phyloP scores from a whole-genome alignment of 2,329 filamentous ascomycete species.

The Dactylonectria estremocensis region DNA sequence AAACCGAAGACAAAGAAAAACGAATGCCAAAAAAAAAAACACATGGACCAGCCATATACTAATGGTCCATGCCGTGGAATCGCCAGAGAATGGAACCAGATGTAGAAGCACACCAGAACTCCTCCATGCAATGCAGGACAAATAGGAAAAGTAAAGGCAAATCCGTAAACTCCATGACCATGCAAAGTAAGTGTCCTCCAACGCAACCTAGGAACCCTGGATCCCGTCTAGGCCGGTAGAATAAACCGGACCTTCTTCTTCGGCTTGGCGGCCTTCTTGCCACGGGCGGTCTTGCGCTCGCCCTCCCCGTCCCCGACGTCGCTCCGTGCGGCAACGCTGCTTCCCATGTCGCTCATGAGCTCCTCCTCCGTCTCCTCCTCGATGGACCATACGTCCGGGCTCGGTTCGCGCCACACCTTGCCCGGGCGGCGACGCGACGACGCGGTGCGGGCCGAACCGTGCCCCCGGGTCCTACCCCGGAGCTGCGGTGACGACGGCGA shows the following conservation, averaged over 20 bases:
- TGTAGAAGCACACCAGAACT: slow-evolving; percentile 17
- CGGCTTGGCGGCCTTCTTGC: slow-evolving; percentile 62
- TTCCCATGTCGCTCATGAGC: slow-evolving; percentile 60
- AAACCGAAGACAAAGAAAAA: slow-evolving; percentile 24
- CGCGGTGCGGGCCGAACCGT: slow-evolving; percentile 49
- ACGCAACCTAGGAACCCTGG: slow-evolving; percentile 15
- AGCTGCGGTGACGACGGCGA: slow-evolving; percentile 48
- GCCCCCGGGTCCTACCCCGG: slow-evolving; percentile 50
- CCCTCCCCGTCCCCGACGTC: slow-evolving; percentile 49
- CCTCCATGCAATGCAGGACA: slow-evolving; percentile 26
- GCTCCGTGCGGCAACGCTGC: slow-evolving; percentile 49
- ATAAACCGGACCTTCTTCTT: slow-evolving; percentile 72
- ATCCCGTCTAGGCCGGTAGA: slow-evolving; percentile 60
- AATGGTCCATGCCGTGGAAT: slow-evolving; percentile 31
- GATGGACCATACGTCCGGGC: slow-evolving; percentile 73
- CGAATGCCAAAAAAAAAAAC: slow-evolving; percentile 9
- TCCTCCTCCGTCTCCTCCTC: slow-evolving; percentile 73
- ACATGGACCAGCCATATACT: slow-evolving; percentile 40
- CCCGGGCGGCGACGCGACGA: slow-evolving; percentile 56
- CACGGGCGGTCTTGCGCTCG: slow-evolving; percentile 28
- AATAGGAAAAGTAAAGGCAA: slow-evolving; percentile 30
- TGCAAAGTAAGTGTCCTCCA: slow-evolving; percentile 37
- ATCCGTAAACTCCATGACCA: slow-evolving; percentile 35
- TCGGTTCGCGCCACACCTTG: slow-evolving; percentile 69
- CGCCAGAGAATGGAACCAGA: slow-evolving; percentile 9